These are phyloP conservation scores for Plasmodium gallinaceum DNA, from an alignment of 169 alveolate genomes.

Conservation along the genomic window DNA sequence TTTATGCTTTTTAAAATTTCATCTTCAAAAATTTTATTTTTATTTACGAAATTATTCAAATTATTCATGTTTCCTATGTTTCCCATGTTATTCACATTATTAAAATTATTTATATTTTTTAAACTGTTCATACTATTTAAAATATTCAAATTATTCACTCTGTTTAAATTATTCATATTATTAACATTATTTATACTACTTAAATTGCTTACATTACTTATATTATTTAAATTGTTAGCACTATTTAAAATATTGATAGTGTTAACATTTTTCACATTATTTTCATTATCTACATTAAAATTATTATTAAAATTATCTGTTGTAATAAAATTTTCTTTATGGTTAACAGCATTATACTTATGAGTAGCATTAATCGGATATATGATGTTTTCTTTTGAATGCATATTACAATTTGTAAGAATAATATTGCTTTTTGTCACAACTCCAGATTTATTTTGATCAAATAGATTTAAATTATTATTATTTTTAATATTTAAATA, in stretches of 20 bases:
- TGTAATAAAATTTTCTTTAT: no score
- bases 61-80: neutral
- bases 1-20: neutral
- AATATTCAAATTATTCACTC: neutral
- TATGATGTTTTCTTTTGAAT: no score
- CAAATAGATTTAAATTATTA: neutral
- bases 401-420: neutral
- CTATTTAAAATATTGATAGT: conserved; percentile 2
- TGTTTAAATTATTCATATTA: neutral
- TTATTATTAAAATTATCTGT: no score
- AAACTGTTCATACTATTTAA: neutral
- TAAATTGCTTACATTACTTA: neutral
- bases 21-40: neutral
- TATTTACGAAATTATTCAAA: neutral
- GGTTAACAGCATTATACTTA: no score
- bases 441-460: neutral
- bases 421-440: neutral
- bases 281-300: no score
- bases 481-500: neutral
- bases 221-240: neutral
- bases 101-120: neutral
- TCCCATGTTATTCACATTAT: neutral
- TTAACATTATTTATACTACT: neutral
- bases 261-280: neutral
- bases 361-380: no score